Evolutionary conservation across 305 asterid genomes (phyloP), one percentile per base, ranked within the genome.

Genomic region (Lippia alba): DNA sequence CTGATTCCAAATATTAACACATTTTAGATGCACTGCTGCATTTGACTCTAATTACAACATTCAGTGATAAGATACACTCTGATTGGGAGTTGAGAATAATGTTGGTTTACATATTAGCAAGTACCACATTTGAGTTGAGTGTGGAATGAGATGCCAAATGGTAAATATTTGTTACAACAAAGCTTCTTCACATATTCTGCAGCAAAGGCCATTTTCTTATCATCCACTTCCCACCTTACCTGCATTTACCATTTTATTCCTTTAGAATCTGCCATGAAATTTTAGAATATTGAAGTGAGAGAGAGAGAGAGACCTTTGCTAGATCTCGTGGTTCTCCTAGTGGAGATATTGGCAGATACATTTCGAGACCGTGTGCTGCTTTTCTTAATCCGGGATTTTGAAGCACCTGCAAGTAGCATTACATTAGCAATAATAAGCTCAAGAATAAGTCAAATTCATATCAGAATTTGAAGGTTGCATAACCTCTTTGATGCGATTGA

Each of bases 401-500:
- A 70, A 58, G 81, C 78, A 80, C 76, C 96, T 93, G 92, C 81
- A 82, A 80, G 39, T 20, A 48, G 64, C 17, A 77, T 54, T 30
- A 51, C 44, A 40, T 54, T 5, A 71, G 56, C 49, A 46, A 66
- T 8, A 66, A 18, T 53, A 54, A 56, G 33, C 8, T 12, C 17
- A 32, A 54, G 9, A 70, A 40, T 20, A 33, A 57, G 8, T 10
- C 36, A 60, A 49, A 12, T 57, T 51, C 36, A 61, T 62, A 77
- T 54, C n/a, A 49, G 61, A 63, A 19, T 30, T 61, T 33, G 24
- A 75, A 73, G 73, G 51, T 56, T 39, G 36, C 56, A 65, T 61
- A 69, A 87, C 98, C 96, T 87, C 57, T 77, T 55, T 12, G 72
- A 66, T 44, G 77, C 76, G 54, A 17, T 66, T 61, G 87, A 80